Percentiles rank a stretch among this genome's conserved stretches.
These are phyloP conservation scores for Leishmania arabica DNA, from an alignment of 208 protist species.

Conservation along the genomic window DNA sequence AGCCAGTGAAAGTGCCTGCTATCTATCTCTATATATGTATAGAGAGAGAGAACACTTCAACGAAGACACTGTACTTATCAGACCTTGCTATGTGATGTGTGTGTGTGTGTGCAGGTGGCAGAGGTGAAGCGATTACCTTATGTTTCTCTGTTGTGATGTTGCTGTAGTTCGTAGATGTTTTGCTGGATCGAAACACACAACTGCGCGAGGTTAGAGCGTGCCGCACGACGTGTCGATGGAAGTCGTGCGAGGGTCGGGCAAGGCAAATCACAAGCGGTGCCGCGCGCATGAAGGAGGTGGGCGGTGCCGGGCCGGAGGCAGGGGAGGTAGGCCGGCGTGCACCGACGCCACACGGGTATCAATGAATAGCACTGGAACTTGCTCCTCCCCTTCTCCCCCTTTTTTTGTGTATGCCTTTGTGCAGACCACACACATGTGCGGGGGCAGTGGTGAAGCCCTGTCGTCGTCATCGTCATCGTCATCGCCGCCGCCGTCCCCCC, in stretches of 20 bases:
- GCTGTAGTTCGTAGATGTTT: not conserved
- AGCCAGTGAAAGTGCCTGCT: not conserved
- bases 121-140: not conserved
- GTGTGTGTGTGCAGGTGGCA: not conserved
- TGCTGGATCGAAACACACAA: not conserved
- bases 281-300: not conserved
- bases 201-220: not conserved
- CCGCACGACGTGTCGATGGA: not conserved
- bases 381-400: too few relatives aligned
- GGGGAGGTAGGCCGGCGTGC: too few relatives aligned
- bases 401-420: too few relatives aligned
- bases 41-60: not conserved
- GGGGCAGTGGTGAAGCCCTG: too few relatives aligned
- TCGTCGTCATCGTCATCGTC: too few relatives aligned
- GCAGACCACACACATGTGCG: too few relatives aligned
- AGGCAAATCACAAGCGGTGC: not conserved
- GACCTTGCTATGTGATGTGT: not conserved
- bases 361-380: too few relatives aligned
- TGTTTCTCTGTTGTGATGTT: not conserved
- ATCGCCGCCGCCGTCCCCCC: too few relatives aligned
- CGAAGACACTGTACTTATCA: not conserved
- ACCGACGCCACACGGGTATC: too few relatives aligned
- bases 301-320: not conserved
- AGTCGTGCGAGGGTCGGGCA: not conserved
- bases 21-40: not conserved